Base-by-base conservation (phyloP, 805 yeast species). In the Saturnispora hagleri region DNA sequence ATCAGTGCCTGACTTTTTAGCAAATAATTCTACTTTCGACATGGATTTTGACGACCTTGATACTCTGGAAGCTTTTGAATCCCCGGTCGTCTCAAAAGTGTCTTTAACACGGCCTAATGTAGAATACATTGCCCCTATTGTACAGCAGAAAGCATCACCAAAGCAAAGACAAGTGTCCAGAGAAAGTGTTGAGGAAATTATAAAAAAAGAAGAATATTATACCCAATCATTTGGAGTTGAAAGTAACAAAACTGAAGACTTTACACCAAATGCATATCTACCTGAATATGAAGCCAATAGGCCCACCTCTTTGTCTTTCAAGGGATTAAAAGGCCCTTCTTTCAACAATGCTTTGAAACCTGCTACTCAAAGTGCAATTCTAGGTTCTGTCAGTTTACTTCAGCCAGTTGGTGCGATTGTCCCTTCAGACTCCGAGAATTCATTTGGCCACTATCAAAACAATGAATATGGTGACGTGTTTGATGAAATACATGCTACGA, bases 271-370 rank as follows among this genome's bases (percentile, higher is more conserved):
- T 17, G 40, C 45, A 13, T 76, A 41, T 18, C 22, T 51, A 8
- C 55, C 38, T 35, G 49, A 28, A 26, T 44, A 51, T n/a, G 48
- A 53, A 5, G 15, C 27, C 12, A 49, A 49, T 36, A 35, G 54
- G 33, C 34, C 40, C 10, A 66, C 73, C 10, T 73, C 64, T 8
- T 69, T 74, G 74, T 81, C 87, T 2, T 81, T 81, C 65, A 75
- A 75, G 55, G 89, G 89, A 0, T 63, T 83, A 51, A 73, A 69
- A 50, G 86, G 81, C 0, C 84, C 88, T 1, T 69, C 79, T 2
- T 47, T 47, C 8, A 74, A 74, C 41, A 56, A 64, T 4, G 35
- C 61, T 1, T 49, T 65, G 43, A 65, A 61, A 46, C 58, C 62
- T 3, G 55, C 62, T 5, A 60, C 69, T 1, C 55, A 55, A 45